These are phyloP conservation scores for Thielaviopsis populi DNA, from an alignment of 2,329 filamentous ascomycete genomes.

Conservation along the genomic window DNA sequence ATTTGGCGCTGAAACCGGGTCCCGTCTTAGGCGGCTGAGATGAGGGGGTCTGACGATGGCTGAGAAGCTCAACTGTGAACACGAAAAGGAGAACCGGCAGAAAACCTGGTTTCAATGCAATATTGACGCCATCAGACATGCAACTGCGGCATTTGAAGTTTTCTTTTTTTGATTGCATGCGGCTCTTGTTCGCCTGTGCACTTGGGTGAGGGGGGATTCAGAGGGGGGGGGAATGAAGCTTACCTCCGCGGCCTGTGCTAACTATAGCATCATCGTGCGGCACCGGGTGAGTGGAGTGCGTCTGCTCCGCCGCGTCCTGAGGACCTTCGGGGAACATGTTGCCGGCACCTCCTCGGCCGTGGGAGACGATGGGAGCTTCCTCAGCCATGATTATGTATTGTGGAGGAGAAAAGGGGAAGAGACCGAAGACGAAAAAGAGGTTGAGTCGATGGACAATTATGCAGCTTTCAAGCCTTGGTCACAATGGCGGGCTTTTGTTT, in stretches of 20 bases:
- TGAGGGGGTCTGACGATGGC: neutral
- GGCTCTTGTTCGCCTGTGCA: neutral
- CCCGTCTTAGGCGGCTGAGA: neutral
- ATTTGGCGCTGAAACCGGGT: neutral
- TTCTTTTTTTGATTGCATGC: neutral
- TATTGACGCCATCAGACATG: neutral
- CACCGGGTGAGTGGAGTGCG: constrained; percentile 37
- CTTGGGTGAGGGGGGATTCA: neutral
- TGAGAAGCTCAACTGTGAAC: neutral
- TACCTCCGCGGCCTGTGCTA: constrained; percentile 45
- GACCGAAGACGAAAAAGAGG: neutral
- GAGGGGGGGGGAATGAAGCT: constrained; percentile 18
- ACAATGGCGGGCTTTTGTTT: too few species aligned
- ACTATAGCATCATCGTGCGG: constrained; percentile 42
- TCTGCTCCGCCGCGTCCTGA: constrained; percentile 47
- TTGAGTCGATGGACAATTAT: too few species aligned
- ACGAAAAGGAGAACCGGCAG: neutral
- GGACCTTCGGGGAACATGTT: constrained; percentile 46
- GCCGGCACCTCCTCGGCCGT: constrained; percentile 46
- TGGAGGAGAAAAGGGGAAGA: neutral
- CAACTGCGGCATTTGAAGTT: neutral
- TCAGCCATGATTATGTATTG: constrained; percentile 21
- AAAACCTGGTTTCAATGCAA: constrained; percentile 8
- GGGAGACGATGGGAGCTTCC: constrained; percentile 30
- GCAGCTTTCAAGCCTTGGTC: too few species aligned